Base-by-base conservation (phyloP, 805 yeast species). In the Ogataea paraovalis region DNA sequence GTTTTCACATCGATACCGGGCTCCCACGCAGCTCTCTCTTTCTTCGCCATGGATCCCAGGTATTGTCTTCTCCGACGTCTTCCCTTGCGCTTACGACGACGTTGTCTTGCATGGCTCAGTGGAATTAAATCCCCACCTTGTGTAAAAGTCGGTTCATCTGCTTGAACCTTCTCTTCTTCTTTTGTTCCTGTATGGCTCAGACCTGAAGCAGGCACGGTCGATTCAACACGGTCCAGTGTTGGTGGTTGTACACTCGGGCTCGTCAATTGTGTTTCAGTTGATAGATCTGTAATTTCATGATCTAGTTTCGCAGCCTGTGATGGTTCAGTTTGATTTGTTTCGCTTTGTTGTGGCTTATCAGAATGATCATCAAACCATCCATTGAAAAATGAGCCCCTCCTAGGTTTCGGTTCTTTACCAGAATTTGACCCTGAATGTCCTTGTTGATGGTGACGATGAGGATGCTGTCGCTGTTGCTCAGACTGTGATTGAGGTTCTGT, bases 1-100 rank as follows among this genome's bases (percentile, higher is more conserved):
- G 75, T 74, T 8, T 70, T 60, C 30, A 77, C 67, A 55, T 80
- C 76, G 23, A 79, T 70, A 18, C 85, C 85, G 0, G 85, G 85
- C 54, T 80, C 85, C 77, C 80, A 76, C 21, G 75, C 79, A 4
- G 78, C 71, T 41, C 75, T 57, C 43, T 65, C 69, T 37, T 72
- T 65, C 18, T 72, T 70, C 22, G 64, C 61, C 10, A 66, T 62
- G n/a, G 73, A 61, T 5, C 71, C 73, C 3, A 54, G 51, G 49
- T 72, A 73, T 33, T 57, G 62, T 33, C 71, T 53, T 6, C 37
- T 14, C 13, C 38, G 38, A 7, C 38, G 19, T 34, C 38, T n/a
- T 37, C 45, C 39, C 39, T 45, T 27, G 19, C 32, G 38, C 16
- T 16, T 34, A 34, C 38, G 38, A 34, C 38, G 38, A 7, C 21